Evolutionary conservation across 345 rosid genomes (phyloP).

Genomic region (Litchi chinensis): DNA sequence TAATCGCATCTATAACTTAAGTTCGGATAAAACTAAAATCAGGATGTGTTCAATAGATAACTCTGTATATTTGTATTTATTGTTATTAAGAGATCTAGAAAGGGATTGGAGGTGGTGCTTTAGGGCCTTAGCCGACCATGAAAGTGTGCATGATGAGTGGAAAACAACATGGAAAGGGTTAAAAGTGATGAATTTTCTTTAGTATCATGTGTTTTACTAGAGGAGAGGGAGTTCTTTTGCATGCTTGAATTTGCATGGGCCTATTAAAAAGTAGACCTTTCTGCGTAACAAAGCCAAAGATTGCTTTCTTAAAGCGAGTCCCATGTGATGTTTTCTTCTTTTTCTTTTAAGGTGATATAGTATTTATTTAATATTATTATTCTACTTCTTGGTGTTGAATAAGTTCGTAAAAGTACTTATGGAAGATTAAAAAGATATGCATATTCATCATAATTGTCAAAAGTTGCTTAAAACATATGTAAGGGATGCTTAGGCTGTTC

Average conservation of each 20-base stretch:
- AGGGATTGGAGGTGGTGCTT: background rate
- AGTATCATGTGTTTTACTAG: too few species aligned
- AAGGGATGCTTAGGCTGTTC: too few species aligned
- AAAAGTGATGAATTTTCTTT: conserved; percentile 7
- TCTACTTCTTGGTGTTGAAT: too few species aligned
- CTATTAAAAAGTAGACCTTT: background rate
- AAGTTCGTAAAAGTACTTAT: too few species aligned
- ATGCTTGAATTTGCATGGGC: background rate
- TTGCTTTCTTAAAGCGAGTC: conserved; percentile 9
- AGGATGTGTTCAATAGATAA: too few species aligned
- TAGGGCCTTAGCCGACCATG: conserved; percentile 24
- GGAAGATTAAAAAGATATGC: too few species aligned
- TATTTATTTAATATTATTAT: background rate
- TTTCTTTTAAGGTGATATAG: background rate
- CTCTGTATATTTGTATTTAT: too few species aligned
- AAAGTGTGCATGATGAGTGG: conserved; percentile 24
- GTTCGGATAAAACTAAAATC: too few species aligned
- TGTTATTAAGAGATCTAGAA: background rate
- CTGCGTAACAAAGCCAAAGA: background rate
- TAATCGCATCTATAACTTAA: too few species aligned
- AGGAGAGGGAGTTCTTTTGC: too few species aligned
- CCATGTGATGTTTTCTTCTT: background rate
- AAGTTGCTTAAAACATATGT: too few species aligned
- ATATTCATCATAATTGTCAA: too few species aligned
- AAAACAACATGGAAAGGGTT: conserved; percentile 39